Evolutionary conservation across 225 moss, liverwort and hornwort species (phyloP), one percentile per base, ranked within the genome.

Genomic region (Physcomitrium patens): DNA sequence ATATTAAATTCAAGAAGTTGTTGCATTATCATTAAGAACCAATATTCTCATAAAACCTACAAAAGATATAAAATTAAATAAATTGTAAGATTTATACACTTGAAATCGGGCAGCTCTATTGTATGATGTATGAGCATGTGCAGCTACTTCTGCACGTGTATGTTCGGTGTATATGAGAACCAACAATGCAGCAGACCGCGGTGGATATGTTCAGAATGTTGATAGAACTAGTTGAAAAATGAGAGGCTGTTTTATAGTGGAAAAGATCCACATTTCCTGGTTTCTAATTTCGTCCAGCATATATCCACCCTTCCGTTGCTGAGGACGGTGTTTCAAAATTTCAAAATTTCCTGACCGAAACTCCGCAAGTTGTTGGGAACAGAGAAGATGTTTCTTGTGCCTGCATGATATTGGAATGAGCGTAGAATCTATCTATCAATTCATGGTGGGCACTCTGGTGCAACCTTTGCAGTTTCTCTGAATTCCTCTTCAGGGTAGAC

Each of bases 61-160:
- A n/a, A n/a, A n/a, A n/a, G n/a, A n/a, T n/a, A n/a, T n/a, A n/a
- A n/a, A n/a, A n/a, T n/a, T n/a, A n/a, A n/a, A n/a, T n/a, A n/a
- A n/a, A n/a, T n/a, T 75, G 62, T 31, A n/a, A n/a, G n/a, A n/a
- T n/a, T n/a, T n/a, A n/a, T n/a, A n/a, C n/a, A n/a, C n/a, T n/a
- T n/a, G n/a, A 99, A 79, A 89, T 99, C 54, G 99, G 99, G 57
- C 99, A 99, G 74, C 81, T 99, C 3, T 89, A 92, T 67, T 90
- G 87, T 80, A 80, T 93, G 74, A 89, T 99, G 76, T 94, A 99
- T 73, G 99, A 99, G 86, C 99, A 99, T 74, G 93, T 99, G 67
- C 99, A 99, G 76, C 89, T 99, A 65, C 99, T 99, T 67, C 72
- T 95, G 58, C 99, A 99, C 82, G 89, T 95, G 42, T 78, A 86